Base-by-base conservation (phyloP, 192 early-diverging fungal species). In the Allomyces arbusculus region DNA sequence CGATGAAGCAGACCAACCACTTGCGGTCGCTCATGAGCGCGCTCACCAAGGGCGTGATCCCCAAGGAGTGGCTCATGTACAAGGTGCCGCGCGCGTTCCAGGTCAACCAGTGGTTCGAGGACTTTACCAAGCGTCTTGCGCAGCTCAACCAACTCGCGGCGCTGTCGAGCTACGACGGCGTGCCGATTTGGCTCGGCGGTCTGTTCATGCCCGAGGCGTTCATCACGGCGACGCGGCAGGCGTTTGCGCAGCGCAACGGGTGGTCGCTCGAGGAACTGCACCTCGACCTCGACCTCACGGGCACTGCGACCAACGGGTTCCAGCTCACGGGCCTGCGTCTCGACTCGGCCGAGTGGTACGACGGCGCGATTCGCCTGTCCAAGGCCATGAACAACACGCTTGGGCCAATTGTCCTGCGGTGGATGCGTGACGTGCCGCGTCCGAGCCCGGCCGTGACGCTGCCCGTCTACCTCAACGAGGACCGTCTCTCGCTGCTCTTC, bases 141-240 rank as follows among this genome's bases (percentile, higher is more conserved):
- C 90, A 91, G 67, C 74, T 84, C 20, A 69, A 75, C 28, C 63
- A 24, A 2, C 72, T 92, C 24, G 76, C 76, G 0, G 72, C 76
- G 22, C 68, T 72, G 61, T 66, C 65, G 19, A 65, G 64, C 5
- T 70, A 78, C 45, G 68, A 73, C 61, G n/a, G 62, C 20, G 40
- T 72, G 10, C 67, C 73, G 26, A 76, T 95, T n/a, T 91, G 87
- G 88, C 69, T 94, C 22, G 92, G 92, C 62, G 91, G 90, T 0
- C 73, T 94, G 22, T 84, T 94, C 72, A 84, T 82, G 55, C 92
- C 92, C 20, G 89, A 93, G 72, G 92, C 92, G 20, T 94, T 86
- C 72, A 78, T 94, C 22, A 95, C 91, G 0, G 92, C 91, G 23
- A 92, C 92, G 14, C 80, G 91, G 44, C 92, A 95, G 73, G 77